These are phyloP conservation scores for Cladosporium sp. DNA, from an alignment of 2,329 filamentous ascomycete species.

Conservation along the genomic window DNA sequence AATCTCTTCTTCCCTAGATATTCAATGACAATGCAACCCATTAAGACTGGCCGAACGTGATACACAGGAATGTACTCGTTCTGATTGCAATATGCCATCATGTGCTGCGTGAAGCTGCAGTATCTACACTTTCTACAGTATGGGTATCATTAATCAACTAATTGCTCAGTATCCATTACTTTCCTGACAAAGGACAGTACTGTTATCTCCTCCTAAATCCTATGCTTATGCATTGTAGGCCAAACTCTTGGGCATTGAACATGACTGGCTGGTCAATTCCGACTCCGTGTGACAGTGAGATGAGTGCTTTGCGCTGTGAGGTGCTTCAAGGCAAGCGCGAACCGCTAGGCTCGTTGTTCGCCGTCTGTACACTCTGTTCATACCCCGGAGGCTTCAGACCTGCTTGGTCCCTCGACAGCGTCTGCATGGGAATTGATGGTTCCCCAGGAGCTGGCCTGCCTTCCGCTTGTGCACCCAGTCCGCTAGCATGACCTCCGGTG, in stretches of 20 bases:
- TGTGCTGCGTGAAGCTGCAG: neutral
- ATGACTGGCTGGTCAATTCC: too few species aligned
- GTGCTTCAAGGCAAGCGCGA: neutral
- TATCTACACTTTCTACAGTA: neutral
- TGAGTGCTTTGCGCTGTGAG: neutral
- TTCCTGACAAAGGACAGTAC: neutral
- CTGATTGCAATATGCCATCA: neutral
- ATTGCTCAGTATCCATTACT: neutral
- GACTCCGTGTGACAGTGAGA: too few species aligned
- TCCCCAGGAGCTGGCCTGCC: conserved; percentile 1
- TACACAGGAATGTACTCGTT: too few species aligned
- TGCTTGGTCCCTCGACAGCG: conserved; percentile 33
- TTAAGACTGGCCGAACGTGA: too few species aligned
- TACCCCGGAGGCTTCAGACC: conserved; percentile 42
- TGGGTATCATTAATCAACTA: conserved; percentile 1
- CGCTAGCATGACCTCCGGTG: neutral
- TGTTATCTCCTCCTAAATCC: neutral
- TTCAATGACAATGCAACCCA: too few species aligned
- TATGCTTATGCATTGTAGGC: neutral
- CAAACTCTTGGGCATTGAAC: neutral
- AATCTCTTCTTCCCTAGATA: too few species aligned
- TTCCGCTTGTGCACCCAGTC: neutral
- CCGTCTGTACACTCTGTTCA: conserved; percentile 19
- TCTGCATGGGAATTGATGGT: conserved; percentile 35
- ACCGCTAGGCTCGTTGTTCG: neutral